phyloP scores from a whole-genome alignment of 176 grass and related monocot species.

The Oryza rufipogon region DNA sequence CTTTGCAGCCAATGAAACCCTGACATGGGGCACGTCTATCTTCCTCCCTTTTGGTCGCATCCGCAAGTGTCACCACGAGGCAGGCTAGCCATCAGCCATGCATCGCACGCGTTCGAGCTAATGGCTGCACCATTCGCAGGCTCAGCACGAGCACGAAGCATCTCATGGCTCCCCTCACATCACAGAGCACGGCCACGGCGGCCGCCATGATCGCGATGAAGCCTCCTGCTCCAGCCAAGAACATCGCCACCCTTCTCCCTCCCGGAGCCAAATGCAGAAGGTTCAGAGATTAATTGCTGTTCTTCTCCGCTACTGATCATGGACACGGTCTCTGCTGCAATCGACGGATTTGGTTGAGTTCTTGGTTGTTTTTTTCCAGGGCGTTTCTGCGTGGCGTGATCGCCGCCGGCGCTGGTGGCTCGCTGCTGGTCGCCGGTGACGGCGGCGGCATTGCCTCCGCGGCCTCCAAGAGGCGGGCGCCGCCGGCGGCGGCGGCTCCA shows the following conservation, averaged over 20 bases:
- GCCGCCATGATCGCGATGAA: not conserved
- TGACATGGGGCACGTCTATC: constrained; percentile 54
- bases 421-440: constrained; percentile 33
- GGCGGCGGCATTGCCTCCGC: constrained; percentile 38
- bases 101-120: not conserved
- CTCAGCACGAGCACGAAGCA: not conserved
- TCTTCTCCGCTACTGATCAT: not conserved
- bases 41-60: not conserved
- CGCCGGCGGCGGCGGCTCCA: constrained; percentile 2
- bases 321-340: not conserved
- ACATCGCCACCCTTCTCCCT: not conserved
- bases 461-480: constrained; percentile 60
- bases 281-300: not conserved
- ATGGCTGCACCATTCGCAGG: not conserved
- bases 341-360: not conserved
- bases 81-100: no score
- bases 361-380: constrained; percentile 20
- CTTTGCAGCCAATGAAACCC: constrained; percentile 50
- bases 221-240: constrained; percentile 18
- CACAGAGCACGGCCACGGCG: constrained; percentile 4
- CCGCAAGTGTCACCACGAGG: not conserved
- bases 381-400: constrained; percentile 52
- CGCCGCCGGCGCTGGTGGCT: constrained; percentile 42
- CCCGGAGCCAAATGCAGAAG: constrained; percentile 37
- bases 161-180: not conserved